Evolutionary conservation across 306 rosid species (phyloP).

Genomic region (Carpinus viminea): DNA sequence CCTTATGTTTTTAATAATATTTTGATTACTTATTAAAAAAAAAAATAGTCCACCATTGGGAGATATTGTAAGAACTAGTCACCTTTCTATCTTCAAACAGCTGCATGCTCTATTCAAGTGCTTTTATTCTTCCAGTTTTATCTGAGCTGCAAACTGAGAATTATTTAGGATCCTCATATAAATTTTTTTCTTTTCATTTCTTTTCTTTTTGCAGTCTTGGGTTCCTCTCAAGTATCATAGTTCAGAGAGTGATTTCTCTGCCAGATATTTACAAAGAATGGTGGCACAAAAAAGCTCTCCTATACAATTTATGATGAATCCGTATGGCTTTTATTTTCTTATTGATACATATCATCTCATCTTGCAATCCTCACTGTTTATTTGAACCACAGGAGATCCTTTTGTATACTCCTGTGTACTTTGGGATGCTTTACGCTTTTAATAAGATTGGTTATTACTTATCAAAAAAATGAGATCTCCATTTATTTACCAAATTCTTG

Average conservation of each 20-base stretch:
- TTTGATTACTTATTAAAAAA: too few species aligned
- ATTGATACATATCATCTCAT: background rate
- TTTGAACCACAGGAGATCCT: too few species aligned
- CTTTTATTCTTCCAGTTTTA: background rate
- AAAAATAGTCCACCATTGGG: background rate
- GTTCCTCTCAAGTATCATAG: conserved; percentile 84
- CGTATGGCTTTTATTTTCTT: conserved; percentile 47
- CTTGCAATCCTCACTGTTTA: too few species aligned
- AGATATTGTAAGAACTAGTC: background rate
- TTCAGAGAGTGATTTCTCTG: conserved; percentile 67
- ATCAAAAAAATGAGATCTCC: too few species aligned
- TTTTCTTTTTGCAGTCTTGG: conserved; percentile 57
- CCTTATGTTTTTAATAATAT: too few species aligned
- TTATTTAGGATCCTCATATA: background rate
- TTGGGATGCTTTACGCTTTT: too few species aligned
- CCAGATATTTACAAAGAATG: conserved; percentile 70
- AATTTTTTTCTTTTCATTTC: conserved; percentile 6
- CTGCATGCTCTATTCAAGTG: background rate
- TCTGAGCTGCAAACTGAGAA: background rate
- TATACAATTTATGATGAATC: conserved; percentile 66
- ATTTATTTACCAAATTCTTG: too few species aligned
- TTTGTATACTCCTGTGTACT: too few species aligned
- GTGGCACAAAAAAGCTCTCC: conserved; percentile 53
- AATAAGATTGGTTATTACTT: too few species aligned
- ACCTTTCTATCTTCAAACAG: background rate